Evolutionary conservation across 768 basidiomycete genomes (phyloP), one percentile per base, ranked within the genome.

Genomic region (Phanerodontia chrysosporium): DNA sequence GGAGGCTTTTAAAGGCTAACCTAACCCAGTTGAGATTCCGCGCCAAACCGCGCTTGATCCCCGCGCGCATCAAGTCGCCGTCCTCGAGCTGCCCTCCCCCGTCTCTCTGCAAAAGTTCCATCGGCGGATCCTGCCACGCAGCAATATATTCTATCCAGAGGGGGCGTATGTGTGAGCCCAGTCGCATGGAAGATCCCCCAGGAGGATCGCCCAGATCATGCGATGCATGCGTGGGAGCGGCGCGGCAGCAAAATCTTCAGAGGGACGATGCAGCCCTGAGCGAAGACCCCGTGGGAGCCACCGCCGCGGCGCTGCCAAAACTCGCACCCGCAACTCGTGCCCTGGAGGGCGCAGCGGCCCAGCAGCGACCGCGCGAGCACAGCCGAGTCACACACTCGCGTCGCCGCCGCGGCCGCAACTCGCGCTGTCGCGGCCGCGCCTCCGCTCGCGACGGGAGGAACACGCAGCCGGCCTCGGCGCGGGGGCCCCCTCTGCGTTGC

Each of bases 1-100:
- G 49, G 49, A 51, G 32, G 49, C 30, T n/a, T 32, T 51, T n/a
- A 21, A 30, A 51, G 49, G 28, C 49, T 51, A 51, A 51, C 29
- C 29, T 32, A 51, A 51, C 49, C 29, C 39, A 42, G 39, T 42
- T 42, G 39, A 18, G 4, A 42, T 42, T 13, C 39, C 39, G 39
- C 39, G 39, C 16, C 39, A 42, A 18, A 18, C 18, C 10, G 39
- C 18, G 6, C 32, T 42, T 42, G 39, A 42, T 42, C 39, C 39
- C 39, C 39, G 39, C 39, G 39, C 39, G 18, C 39, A 42, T 42
- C 39, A 42, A 42, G 39, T 42, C 39, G 8, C 39, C 39, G 39
- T 42, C 32, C 10, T n/a, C n/a, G n/a, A n/a, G n/a, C n/a, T n/a
- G n/a, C n/a, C n/a, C n/a, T n/a, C n/a, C n/a, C n/a, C n/a, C n/a